These are phyloP conservation scores for Irpex lacteus DNA, from an alignment of 1,284 basidiomycete species.

Conservation along the genomic window DNA sequence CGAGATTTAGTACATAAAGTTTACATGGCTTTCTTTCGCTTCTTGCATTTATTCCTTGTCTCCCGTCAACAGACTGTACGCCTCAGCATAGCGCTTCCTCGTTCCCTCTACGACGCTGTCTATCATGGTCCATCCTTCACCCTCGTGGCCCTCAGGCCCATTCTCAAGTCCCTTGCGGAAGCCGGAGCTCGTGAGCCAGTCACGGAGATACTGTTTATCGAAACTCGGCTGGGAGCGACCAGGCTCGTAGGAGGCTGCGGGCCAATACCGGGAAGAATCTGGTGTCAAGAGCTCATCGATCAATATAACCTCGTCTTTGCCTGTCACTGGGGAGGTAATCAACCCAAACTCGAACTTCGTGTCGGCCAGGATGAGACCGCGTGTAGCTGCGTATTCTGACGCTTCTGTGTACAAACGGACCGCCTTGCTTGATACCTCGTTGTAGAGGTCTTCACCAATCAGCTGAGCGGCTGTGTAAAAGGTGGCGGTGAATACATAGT, in stretches of 20 bases:
- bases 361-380: constrained; percentile 95
- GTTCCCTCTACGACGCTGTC: constrained; percentile 79
- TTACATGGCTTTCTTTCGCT: too few relatives aligned
- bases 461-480: constrained; percentile 52
- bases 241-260: constrained; percentile 67
- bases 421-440: constrained; percentile 57
- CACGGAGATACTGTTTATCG: constrained; percentile 96
- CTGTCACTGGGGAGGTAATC: constrained; percentile 36
- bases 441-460: constrained; percentile 69
- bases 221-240: constrained; percentile 87
- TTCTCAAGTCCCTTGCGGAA: constrained; percentile 80
- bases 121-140: constrained; percentile 74
- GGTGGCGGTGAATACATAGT: constrained; percentile 7
- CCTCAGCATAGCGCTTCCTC: constrained; percentile 75
- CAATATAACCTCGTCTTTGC: constrained; percentile 67
- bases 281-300: constrained; percentile 97
- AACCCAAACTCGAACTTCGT: constrained; percentile 83
- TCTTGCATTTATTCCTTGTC: background rate
- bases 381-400: constrained; percentile 71
- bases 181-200: constrained; percentile 78
- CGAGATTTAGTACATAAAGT: too few relatives aligned
- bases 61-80: constrained; percentile 63
- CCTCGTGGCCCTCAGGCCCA: constrained; percentile 64
- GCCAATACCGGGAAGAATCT: constrained; percentile 98
- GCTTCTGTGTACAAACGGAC: constrained; percentile 77